Evolutionary conservation across 2,329 filamentous ascomycete genomes (phyloP).

Genomic region (Mycosphaerelloides madeirae): DNA sequence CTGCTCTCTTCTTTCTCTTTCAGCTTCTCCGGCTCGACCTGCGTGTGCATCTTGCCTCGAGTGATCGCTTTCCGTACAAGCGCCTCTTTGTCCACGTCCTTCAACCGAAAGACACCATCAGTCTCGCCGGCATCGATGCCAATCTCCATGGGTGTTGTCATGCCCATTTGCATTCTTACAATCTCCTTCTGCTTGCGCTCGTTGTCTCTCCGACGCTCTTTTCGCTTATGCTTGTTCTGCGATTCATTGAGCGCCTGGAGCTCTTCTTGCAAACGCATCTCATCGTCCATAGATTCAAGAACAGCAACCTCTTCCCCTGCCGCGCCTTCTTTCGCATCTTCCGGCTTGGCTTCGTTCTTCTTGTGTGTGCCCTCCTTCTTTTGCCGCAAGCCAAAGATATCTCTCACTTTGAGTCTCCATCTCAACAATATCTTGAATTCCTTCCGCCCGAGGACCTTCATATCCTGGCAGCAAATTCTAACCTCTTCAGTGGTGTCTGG

Average conservation of each 20-base stretch:
- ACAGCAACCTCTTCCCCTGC: slow-evolving; percentile 65
- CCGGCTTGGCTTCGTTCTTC: slow-evolving; percentile 32
- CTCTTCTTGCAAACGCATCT: slow-evolving; percentile 83
- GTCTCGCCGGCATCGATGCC: slow-evolving; percentile 66
- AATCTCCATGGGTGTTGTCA: slow-evolving; percentile 93
- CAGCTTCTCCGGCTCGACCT: slow-evolving; percentile 50
- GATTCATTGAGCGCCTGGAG: slow-evolving; percentile 76
- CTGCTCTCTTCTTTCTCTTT: slow-evolving; percentile 40
- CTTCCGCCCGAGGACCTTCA: slow-evolving; percentile 87
- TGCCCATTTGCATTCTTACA: slow-evolving; percentile 93
- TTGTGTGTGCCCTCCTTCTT: slow-evolving; percentile 54
- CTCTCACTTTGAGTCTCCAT: slow-evolving; percentile 85
- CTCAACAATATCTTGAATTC: slow-evolving; percentile 86
- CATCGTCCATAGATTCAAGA: slow-evolving; percentile 89
- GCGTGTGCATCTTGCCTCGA: slow-evolving; percentile 71
- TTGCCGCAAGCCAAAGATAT: slow-evolving; percentile 79
- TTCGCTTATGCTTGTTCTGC: slow-evolving; percentile 70
- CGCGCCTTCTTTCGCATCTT: slow-evolving; percentile 31
- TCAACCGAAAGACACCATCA: slow-evolving; percentile 78
- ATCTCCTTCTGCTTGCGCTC: slow-evolving; percentile 93
- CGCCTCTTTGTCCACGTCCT: slow-evolving; percentile 70
- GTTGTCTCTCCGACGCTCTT: slow-evolving; percentile 80
- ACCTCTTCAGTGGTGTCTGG: slow-evolving; percentile 84
- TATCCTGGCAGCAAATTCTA: slow-evolving; percentile 68
- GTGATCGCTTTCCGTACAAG: slow-evolving; percentile 61